A percentile compares a stretch with the other conserved stretches of the same genome.
phyloP scores from a whole-genome alignment of 768 basidiomycete genomes.

The Lactarius pseudohatsudake region DNA sequence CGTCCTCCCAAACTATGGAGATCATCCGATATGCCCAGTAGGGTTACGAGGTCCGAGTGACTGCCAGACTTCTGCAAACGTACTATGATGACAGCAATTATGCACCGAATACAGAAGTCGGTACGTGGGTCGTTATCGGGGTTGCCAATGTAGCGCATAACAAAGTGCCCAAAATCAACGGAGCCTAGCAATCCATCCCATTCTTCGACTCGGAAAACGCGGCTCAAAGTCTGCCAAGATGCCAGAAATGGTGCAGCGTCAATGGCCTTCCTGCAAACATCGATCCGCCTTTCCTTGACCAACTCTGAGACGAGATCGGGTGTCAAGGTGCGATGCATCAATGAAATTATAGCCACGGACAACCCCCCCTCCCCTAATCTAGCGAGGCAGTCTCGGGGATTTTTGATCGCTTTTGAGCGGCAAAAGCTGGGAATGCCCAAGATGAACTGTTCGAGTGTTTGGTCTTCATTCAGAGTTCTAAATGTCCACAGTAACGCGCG shows the following conservation, averaged over 20 bases:
- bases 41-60: background rate
- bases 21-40: conserved; percentile 9
- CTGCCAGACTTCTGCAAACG: background rate
- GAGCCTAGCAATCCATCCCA: background rate
- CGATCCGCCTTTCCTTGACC: background rate
- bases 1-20: background rate
- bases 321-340: conserved; percentile 6
- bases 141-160: background rate
- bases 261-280: background rate
- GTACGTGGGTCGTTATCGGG: background rate
- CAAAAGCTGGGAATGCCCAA: background rate
- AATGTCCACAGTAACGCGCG: conserved; percentile 1
- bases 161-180: background rate
- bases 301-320: background rate
- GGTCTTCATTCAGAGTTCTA: background rate
- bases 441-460: background rate
- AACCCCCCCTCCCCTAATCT: background rate
- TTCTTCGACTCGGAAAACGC: background rate
- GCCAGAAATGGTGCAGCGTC: background rate
- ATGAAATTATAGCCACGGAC: background rate
- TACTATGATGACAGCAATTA: background rate
- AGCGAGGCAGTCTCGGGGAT: background rate
- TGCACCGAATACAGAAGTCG: conserved; percentile 4
- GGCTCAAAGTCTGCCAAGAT: background rate
- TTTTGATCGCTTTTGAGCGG: background rate